These are phyloP conservation scores for Aphanomyces cochlioides DNA, from an alignment of 352 stramenopile species.

Conservation along the genomic window DNA sequence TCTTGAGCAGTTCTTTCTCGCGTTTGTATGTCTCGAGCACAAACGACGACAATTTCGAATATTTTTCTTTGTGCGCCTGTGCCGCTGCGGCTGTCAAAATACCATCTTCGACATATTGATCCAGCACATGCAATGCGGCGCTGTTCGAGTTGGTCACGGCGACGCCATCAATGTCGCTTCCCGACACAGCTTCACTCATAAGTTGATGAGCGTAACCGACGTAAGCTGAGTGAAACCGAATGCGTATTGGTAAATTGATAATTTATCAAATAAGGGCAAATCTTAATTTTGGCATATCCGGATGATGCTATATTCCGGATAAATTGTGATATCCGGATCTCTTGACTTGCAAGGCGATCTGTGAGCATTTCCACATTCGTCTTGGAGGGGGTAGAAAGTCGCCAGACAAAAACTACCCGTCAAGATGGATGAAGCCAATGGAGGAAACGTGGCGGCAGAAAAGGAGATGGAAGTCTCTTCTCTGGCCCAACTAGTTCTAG, in stretches of 20 bases:
- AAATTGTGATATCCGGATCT: too few species aligned
- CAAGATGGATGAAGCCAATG: conserved; percentile 22
- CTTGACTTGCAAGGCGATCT: too few species aligned
- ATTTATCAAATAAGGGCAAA: too few species aligned
- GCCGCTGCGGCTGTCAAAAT: conserved; percentile 76
- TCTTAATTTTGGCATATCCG: too few species aligned
- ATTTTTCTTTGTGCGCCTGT: conserved; percentile 80
- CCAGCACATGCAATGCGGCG: conserved; percentile 64
- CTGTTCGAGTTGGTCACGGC: conserved; percentile 26
- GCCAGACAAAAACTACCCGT: too few species aligned
- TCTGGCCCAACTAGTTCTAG: conserved; percentile 23
- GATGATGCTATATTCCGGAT: too few species aligned
- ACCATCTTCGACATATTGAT: conserved; percentile 82
- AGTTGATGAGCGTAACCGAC: not conserved
- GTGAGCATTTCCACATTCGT: too few species aligned
- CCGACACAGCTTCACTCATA: conserved; percentile 5
- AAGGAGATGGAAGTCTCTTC: conserved; percentile 22
- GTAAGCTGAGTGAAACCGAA: not conserved
- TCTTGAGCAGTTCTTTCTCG: conserved; percentile 73
- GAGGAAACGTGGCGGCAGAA: not conserved
- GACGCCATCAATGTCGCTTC: conserved; percentile 3
- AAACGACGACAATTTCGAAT: conserved; percentile 59
- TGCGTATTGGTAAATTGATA: too few species aligned
- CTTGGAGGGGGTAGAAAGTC: too few species aligned
- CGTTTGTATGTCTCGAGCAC: conserved; percentile 77